These are phyloP conservation scores for Alternaria viburni DNA, from an alignment of 2,329 filamentous ascomycete species.

Conservation along the genomic window DNA sequence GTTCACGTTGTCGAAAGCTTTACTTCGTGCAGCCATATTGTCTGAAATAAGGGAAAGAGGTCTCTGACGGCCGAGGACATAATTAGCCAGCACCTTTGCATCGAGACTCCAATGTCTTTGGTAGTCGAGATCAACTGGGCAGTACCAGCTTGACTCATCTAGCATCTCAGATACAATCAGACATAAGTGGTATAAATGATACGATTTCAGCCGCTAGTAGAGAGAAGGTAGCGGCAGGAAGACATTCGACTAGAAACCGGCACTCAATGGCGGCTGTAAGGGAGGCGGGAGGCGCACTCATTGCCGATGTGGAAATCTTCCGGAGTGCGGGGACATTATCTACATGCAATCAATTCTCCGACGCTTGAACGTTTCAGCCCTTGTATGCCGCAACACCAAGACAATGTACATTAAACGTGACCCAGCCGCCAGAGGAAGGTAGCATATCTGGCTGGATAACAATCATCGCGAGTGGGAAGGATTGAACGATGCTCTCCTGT, in stretches of 20 bases:
- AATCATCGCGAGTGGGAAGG: not conserved
- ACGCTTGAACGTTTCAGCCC: constrained; percentile 16
- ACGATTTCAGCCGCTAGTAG: not conserved
- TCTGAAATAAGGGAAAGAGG: no score
- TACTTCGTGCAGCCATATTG: no score
- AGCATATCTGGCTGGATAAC: not conserved
- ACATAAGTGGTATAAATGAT: not conserved
- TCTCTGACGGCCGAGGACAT: no score
- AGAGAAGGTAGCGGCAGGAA: not conserved
- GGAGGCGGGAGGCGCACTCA: not conserved
- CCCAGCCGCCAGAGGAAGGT: not conserved
- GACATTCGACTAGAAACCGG: not conserved
- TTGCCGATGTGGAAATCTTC: constrained; percentile 5
- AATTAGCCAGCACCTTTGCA: no score
- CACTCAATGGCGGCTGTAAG: not conserved
- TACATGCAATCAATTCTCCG: constrained; percentile 11
- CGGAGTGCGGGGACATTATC: constrained; percentile 5
- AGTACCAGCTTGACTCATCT: not conserved
- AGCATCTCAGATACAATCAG: not conserved
- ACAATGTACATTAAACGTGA: constrained; percentile 8
- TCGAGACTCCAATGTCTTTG: no score
- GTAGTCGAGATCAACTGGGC: not conserved
- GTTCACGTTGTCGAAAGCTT: not conserved
- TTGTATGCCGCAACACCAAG: constrained; percentile 11
- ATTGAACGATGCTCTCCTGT: not conserved